Conservation (phyloP, 2,329 filamentous ascomycete species). For the Aspergillus sp. region DNA sequence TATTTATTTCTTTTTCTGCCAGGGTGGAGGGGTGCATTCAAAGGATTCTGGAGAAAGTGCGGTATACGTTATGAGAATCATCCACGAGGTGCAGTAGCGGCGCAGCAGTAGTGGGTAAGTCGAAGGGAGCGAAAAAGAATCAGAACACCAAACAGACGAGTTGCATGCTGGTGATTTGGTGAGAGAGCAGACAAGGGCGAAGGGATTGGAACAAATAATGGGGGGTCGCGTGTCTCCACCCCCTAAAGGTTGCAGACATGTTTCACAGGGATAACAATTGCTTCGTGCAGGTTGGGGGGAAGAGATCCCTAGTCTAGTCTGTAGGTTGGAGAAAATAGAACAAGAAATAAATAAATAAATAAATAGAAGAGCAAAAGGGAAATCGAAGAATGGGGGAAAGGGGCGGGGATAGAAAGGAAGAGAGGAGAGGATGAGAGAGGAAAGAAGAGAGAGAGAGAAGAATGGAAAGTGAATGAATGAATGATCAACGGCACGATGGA, state of each 20-base stretch:
- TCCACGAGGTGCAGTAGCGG: neutral
- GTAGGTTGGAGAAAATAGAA: neutral
- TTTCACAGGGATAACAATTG: constrained; percentile 24
- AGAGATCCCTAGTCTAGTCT: neutral
- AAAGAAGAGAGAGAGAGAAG: neutral
- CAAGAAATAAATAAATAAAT: neutral
- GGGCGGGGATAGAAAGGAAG: neutral
- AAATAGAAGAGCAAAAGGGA: neutral
- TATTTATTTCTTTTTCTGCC: constrained; percentile 1
- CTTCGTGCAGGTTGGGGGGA: constrained; percentile 10
- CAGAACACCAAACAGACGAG: neutral
- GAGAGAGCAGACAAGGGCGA: constrained; percentile 5
- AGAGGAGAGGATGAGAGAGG: neutral
- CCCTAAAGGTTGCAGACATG: constrained; percentile 24
- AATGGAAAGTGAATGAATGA: neutral
- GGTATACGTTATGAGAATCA: neutral
- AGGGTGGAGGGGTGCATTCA: neutral
- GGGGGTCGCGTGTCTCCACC: constrained; percentile 12
- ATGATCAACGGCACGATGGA: neutral
- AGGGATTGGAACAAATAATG: constrained; percentile 11
- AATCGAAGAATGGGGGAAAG: neutral
- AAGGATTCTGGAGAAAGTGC: neutral
- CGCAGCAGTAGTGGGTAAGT: neutral
- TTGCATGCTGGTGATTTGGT: constrained; percentile 1
- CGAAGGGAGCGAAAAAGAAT: neutral